Evolutionary conservation across 2,329 filamentous ascomycete species (phyloP), one percentile per base, ranked within the genome.

Genomic region (Pseudophaeomoniella oleicola): DNA sequence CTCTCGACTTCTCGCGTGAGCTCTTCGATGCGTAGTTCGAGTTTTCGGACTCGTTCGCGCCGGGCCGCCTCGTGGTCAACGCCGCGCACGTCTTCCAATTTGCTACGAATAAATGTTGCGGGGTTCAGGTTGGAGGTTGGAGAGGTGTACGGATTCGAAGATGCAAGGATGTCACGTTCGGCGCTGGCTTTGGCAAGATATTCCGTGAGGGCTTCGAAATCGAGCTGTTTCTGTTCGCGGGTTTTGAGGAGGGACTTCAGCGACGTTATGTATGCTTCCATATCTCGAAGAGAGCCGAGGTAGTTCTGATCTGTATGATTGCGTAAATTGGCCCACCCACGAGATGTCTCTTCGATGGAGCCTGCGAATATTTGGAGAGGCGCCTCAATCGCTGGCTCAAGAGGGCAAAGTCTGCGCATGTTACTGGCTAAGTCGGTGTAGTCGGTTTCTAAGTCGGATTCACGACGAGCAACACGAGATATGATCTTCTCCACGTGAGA

Each of bases 241-340:
- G 84, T 84, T 57, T 93, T 93, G 44, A 98, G 75, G 4, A 98
- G 76, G 16, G 75, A 71, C 58, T 93, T 93, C 33, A 96, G 66
- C 0, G 86, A 81, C n/a, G 73, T 64, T 45, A 86, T 88, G 59
- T 96, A 98, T 16, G 86, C 81, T 50, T 92, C 83, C 87, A 96
- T 94, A 60, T 98, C 90, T 35, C 86, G 77, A 37, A 98, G 68
- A 38, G 81, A 88, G 46, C 85, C 84, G 2, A 98, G 75, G 54
- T 98, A 98, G 58, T 94, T 86, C 50, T 93, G 86, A 54, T 98
- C 90, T 0, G 88, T 96, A 50, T 86, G 72, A 42, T 96, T 87
- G 52, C 85, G 84, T 41, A 98, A 70, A n/a, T 63, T 67, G 50
- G 77, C 82, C 50, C 94, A 72, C 3, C 84, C 83, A 2, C 77